Conservation (phyloP, 306 rosid species). For the Potentilla sterilis region DNA sequence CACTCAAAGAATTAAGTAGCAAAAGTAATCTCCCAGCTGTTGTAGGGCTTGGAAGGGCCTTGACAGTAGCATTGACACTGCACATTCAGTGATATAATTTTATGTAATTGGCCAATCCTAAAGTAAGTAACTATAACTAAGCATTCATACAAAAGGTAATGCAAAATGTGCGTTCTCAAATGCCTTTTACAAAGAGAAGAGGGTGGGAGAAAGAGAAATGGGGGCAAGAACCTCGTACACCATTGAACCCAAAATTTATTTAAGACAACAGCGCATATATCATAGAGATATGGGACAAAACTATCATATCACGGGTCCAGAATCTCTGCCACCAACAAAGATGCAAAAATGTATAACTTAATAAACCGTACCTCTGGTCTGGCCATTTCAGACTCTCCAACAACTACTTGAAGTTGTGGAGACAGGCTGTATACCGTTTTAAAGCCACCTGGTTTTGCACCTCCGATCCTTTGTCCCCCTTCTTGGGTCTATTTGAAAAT, state of each 20-base stretch:
- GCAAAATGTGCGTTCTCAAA: neutral
- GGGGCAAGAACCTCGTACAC: neutral
- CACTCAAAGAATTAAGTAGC: too few species aligned
- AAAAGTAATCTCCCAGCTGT: too few species aligned
- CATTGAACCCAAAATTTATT: constrained; percentile 2
- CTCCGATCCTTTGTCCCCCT: constrained; percentile 34
- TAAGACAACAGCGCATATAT: too few species aligned
- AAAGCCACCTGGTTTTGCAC: constrained; percentile 36
- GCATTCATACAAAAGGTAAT: neutral
- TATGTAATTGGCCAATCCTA: neutral
- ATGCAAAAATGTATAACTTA: too few species aligned
- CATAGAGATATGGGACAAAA: neutral
- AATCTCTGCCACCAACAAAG: too few species aligned
- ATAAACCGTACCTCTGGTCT: constrained; percentile 43
- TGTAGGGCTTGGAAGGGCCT: too few species aligned
- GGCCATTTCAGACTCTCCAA: constrained; percentile 37
- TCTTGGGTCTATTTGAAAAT: too few species aligned
- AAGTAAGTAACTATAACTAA: constrained; percentile 8
- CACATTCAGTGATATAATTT: too few species aligned
- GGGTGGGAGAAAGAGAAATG: neutral
- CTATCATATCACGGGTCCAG: too few species aligned
- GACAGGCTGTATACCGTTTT: constrained; percentile 36
- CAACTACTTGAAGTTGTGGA: constrained; percentile 41
- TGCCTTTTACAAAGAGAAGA: neutral
- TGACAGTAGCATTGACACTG: too few species aligned